Evolutionary conservation across 129 eudicot species (phyloP).

Genomic region (Solidago caesia): DNA sequence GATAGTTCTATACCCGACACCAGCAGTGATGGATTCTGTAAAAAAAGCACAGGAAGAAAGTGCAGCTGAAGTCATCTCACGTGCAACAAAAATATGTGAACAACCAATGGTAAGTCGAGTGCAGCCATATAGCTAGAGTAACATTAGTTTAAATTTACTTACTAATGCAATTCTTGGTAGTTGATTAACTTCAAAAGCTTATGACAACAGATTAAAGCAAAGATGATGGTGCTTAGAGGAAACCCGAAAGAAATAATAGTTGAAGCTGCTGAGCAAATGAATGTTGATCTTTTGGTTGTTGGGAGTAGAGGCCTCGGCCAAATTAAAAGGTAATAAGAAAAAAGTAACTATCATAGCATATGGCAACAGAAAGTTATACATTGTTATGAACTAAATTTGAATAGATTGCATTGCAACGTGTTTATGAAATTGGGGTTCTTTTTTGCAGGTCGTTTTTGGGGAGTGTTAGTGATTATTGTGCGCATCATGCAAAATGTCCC

Average conservation of each 20-base stretch:
- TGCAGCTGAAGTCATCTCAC: slow-evolving; percentile 41
- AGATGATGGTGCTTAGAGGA: slow-evolving; percentile 33
- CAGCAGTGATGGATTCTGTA: slow-evolving; percentile 42
- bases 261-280: slow-evolving; percentile 34
- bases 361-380: too few relatives aligned
- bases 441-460: slow-evolving; percentile 58
- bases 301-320: slow-evolving; percentile 45
- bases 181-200: background rate
- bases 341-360: too few relatives aligned
- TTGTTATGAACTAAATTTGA: background rate
- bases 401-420: background rate
- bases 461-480: slow-evolving; percentile 61
- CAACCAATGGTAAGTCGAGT: slow-evolving; percentile 33
- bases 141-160: background rate
- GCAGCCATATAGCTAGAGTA: background rate
- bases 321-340: slow-evolving; percentile 39
- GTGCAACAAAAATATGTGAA: slow-evolving; percentile 45
- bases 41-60: slow-evolving; percentile 47
- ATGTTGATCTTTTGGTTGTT: slow-evolving; percentile 40
- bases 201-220: slow-evolving; percentile 24
- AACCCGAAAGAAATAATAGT: slow-evolving; percentile 49
- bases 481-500: slow-evolving; percentile 55
- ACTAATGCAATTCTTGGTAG: background rate
- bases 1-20: slow-evolving; percentile 47
- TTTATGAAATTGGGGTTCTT: background rate